These are phyloP conservation scores for Chaetomiaceae sp. DNA, from an alignment of 2,329 filamentous ascomycete species.

Conservation along the genomic window DNA sequence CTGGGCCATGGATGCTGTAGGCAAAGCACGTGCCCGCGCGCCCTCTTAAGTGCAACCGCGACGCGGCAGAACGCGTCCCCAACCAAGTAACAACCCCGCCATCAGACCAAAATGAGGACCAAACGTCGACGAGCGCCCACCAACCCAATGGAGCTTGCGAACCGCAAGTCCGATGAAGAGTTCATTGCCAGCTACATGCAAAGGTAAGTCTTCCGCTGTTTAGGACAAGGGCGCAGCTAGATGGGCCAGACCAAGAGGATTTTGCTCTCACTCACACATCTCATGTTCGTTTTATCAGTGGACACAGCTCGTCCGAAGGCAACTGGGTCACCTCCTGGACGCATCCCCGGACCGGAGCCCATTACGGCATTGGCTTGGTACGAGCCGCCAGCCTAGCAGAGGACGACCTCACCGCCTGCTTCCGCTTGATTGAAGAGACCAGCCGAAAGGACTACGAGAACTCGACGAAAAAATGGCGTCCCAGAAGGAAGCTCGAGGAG, in stretches of 20 bases:
- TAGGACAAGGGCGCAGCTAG: not conserved
- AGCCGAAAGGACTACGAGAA: constrained; percentile 58
- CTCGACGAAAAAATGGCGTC: constrained; percentile 59
- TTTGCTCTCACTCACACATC: no score
- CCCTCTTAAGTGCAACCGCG: no score
- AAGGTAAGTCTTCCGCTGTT: constrained; percentile 20
- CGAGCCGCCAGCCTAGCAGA: constrained; percentile 34
- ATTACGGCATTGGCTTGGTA: constrained; percentile 41
- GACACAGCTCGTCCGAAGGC: not conserved
- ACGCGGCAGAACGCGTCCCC: no score
- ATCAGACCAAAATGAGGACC: constrained; percentile 6
- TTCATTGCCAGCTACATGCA: constrained; percentile 46
- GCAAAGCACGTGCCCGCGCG: no score
- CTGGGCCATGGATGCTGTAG: no score
- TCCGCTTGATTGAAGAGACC: constrained; percentile 54
- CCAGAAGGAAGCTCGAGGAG: constrained; percentile 54
- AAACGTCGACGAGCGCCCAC: constrained; percentile 27
- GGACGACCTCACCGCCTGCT: constrained; percentile 47
- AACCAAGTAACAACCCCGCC: no score
- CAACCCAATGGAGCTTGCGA: constrained; percentile 40
- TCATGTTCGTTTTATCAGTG: no score
- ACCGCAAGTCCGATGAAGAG: constrained; percentile 39
- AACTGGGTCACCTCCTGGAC: constrained; percentile 39
- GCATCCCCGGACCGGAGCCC: constrained; percentile 39
- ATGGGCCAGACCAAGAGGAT: no score